Percentiles rank a stretch among this genome's conserved stretches.
Conservation (phyloP, 768 basidiomycete genomes). For the Macrocybe gigantea region DNA sequence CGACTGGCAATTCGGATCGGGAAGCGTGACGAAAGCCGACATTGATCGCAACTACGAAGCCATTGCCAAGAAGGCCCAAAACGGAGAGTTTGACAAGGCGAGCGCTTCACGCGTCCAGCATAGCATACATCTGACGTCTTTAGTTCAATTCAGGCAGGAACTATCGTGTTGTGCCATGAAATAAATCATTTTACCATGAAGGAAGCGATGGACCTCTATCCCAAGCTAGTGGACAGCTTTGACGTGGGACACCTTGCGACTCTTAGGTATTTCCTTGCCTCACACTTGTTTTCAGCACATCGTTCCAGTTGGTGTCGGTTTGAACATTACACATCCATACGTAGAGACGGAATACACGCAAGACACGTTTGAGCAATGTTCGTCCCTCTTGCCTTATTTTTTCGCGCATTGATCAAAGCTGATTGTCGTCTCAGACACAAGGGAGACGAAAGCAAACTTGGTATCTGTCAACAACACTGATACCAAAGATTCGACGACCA, state of each 20-base stretch:
- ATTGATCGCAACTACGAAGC: constrained; percentile 49
- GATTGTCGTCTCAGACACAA: constrained; percentile 1
- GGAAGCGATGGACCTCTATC: constrained; percentile 49
- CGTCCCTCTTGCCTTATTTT: constrained; percentile 8
- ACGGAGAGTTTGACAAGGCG: constrained; percentile 35
- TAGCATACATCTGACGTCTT: neutral
- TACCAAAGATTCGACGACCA: too few relatives aligned
- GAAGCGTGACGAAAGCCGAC: constrained; percentile 33
- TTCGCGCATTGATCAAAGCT: neutral
- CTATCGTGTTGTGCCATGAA: constrained; percentile 54
- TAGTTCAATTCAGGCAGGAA: constrained; percentile 28
- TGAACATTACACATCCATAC: constrained; percentile 49
- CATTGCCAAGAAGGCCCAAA: constrained; percentile 41
- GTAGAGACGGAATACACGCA: constrained; percentile 36
- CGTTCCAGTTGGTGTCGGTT: constrained; percentile 46
- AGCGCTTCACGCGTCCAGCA: constrained; percentile 1
- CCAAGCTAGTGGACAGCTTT: constrained; percentile 38
- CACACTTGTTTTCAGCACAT: constrained; percentile 23
- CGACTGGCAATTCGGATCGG: constrained; percentile 65
- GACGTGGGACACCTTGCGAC: constrained; percentile 21
- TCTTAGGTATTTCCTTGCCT: neutral
- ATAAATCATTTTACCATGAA: constrained; percentile 57
- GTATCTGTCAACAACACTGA: too few relatives aligned
- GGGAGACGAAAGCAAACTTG: neutral
- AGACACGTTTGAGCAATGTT: constrained; percentile 44